phyloP scores from a whole-genome alignment of 1,284 basidiomycete genomes.

The Pseudozyma sp. region DNA sequence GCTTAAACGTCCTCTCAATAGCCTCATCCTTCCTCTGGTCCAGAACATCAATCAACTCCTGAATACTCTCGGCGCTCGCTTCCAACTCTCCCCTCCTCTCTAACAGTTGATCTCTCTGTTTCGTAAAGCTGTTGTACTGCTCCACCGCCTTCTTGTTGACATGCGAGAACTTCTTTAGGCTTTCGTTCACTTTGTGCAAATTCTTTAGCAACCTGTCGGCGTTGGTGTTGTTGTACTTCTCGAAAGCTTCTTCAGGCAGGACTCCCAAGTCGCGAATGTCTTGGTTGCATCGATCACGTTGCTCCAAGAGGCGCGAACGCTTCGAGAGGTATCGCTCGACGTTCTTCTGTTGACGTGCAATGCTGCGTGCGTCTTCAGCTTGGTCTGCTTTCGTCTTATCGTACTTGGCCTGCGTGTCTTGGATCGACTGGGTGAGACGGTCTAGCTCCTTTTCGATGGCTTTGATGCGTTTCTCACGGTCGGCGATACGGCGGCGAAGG shows the following conservation, averaged over 20 bases:
- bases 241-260: constrained; percentile 94
- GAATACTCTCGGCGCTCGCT: constrained; percentile 86
- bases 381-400: constrained; percentile 85
- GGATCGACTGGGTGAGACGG: constrained; percentile 76
- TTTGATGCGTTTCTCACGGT: constrained; percentile 39
- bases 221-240: constrained; percentile 85
- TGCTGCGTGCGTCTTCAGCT: constrained; percentile 83
- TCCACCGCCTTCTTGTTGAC: constrained; percentile 99
- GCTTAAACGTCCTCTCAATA: constrained; percentile 97
- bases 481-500: constrained; percentile 73
- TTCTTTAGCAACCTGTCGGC: constrained; percentile 90
- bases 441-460: constrained; percentile 73
- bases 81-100: constrained; percentile 90
- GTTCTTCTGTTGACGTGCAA: constrained; percentile 90
- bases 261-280: constrained; percentile 96
- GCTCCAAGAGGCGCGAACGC: constrained; percentile 81
- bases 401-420: constrained; percentile 76
- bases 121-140: constrained; percentile 97
- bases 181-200: constrained; percentile 88
- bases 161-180: constrained; percentile 93
- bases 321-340: constrained; percentile 94
- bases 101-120: constrained; percentile 91
- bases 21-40: constrained; percentile 98
- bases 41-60: constrained; percentile 92
- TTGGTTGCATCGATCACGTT: constrained; percentile 91